phyloP scores from a whole-genome alignment of 306 rosid species.

The Medicago truncatula region DNA sequence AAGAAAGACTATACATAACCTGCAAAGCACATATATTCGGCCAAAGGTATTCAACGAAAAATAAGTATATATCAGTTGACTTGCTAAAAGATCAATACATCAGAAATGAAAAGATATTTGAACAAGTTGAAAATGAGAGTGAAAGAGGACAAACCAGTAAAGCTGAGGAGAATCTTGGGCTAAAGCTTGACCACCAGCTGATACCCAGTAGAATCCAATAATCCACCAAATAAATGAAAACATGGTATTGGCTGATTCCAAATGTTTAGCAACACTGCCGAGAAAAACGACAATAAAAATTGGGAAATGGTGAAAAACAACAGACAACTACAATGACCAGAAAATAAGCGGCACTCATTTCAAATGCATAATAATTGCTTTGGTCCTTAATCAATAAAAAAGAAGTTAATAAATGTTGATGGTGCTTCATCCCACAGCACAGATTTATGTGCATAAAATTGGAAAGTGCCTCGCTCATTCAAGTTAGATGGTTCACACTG shows the following conservation, averaged over 20 bases:
- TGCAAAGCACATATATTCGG: constrained; percentile 54
- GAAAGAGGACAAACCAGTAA: constrained; percentile 72
- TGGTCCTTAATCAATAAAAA: constrained; percentile 1
- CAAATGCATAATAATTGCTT: neutral
- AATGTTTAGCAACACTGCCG: constrained; percentile 79
- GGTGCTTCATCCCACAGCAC: neutral
- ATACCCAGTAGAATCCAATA: constrained; percentile 97
- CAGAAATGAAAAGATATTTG: neutral
- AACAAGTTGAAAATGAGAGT: constrained; percentile 25
- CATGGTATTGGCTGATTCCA: constrained; percentile 95
- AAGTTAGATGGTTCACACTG: constrained; percentile 5
- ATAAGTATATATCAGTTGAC: constrained; percentile 35
- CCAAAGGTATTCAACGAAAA: constrained; percentile 40
- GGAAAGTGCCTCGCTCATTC: neutral
- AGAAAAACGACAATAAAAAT: constrained; percentile 27
- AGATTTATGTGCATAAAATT: neutral
- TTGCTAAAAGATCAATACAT: constrained; percentile 36
- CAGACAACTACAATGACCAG: neutral
- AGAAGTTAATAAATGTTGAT: neutral
- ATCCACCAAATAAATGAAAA: constrained; percentile 99
- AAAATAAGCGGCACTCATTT: neutral
- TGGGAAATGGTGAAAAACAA: constrained; percentile 1
- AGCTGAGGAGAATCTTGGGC: constrained; percentile 79
- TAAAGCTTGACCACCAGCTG: constrained; percentile 80
- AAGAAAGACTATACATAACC: constrained; percentile 93